phyloP scores from a whole-genome alignment of 768 basidiomycete species.

The Artomyces pyxidatus region DNA sequence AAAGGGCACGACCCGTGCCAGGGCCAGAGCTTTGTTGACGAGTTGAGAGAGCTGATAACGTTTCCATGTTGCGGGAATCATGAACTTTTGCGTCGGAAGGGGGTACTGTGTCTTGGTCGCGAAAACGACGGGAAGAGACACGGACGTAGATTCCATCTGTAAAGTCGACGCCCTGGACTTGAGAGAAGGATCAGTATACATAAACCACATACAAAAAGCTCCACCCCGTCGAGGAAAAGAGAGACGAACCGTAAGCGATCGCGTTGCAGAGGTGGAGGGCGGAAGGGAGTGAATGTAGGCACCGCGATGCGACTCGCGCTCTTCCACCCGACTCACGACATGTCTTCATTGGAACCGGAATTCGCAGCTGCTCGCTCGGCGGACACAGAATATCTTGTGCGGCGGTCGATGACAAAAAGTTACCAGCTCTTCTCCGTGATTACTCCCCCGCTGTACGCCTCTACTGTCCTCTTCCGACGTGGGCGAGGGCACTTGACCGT shows the following conservation, averaged over 20 bases:
- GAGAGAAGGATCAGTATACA: too few relatives aligned
- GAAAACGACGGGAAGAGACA: conserved; percentile 56
- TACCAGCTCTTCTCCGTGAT: conserved; percentile 62
- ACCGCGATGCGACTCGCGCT: too few relatives aligned
- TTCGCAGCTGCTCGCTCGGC: conserved; percentile 31
- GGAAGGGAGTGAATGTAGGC: too few relatives aligned
- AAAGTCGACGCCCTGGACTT: too few relatives aligned
- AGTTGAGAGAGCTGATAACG: conserved; percentile 97
- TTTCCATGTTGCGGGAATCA: conserved; percentile 85
- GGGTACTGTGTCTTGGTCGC: conserved; percentile 66
- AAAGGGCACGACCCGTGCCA: conserved; percentile 73
- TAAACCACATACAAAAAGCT: too few relatives aligned
- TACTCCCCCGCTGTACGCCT: conserved; percentile 52
- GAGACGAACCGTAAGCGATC: too few relatives aligned
- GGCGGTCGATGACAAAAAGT: conserved; percentile 56
- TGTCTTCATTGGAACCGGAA: too few relatives aligned
- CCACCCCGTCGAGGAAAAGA: too few relatives aligned
- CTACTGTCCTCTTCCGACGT: conserved; percentile 43
- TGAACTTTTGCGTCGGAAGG: conserved; percentile 81
- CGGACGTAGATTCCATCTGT: neutral
- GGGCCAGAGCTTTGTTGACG: conserved; percentile 85
- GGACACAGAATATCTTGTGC: conserved; percentile 60
- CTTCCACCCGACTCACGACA: too few relatives aligned
- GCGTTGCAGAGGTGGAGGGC: too few relatives aligned
- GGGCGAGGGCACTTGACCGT: conserved; percentile 47